Conservation (phyloP, 2,329 filamentous ascomycete species). For the Harringtonia aguacate region DNA sequence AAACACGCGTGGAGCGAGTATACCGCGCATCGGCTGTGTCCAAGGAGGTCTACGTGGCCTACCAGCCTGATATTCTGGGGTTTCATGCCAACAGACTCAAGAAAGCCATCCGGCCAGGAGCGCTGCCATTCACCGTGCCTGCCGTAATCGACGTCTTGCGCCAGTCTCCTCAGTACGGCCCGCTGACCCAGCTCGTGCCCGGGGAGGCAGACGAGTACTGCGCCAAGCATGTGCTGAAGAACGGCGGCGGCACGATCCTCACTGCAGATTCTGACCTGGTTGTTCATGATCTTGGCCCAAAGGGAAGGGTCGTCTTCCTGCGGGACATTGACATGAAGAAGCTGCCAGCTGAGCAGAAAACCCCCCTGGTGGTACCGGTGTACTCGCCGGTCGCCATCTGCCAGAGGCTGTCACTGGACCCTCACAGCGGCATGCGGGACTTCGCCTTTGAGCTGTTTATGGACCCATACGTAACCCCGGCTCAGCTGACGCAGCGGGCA, state of each 20-base stretch:
- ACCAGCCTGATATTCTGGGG: slow-evolving; percentile 8
- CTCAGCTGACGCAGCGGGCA: slow-evolving; percentile 14
- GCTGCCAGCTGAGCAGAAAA: not conserved
- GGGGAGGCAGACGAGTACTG: slow-evolving; percentile 83
- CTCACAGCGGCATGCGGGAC: slow-evolving; percentile 13
- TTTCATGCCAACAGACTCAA: slow-evolving; percentile 5
- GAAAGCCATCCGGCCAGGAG: slow-evolving; percentile 20
- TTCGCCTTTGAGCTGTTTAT: slow-evolving; percentile 22
- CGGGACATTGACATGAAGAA: slow-evolving; percentile 41
- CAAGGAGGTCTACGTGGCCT: slow-evolving; percentile 31
- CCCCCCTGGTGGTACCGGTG: slow-evolving; percentile 9
- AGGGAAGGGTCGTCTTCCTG: slow-evolving; percentile 58
- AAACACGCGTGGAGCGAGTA: slow-evolving; percentile 50
- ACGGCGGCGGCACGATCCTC: slow-evolving; percentile 43
- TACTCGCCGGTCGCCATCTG: slow-evolving; percentile 16
- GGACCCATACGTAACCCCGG: slow-evolving; percentile 14
- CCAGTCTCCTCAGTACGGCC: slow-evolving; percentile 28
- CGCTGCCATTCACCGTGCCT: slow-evolving; percentile 63
- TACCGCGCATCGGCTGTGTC: slow-evolving; percentile 46
- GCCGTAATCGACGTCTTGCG: slow-evolving; percentile 61
- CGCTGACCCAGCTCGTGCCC: slow-evolving; percentile 50
- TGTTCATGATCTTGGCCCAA: slow-evolving; percentile 54
- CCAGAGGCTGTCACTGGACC: slow-evolving; percentile 14
- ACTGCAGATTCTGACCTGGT: slow-evolving; percentile 85
- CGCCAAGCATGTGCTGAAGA: slow-evolving; percentile 47